Evolutionary conservation across 1,284 basidiomycete genomes (phyloP).

Genomic region (Pseudozyma hubeiensis): DNA sequence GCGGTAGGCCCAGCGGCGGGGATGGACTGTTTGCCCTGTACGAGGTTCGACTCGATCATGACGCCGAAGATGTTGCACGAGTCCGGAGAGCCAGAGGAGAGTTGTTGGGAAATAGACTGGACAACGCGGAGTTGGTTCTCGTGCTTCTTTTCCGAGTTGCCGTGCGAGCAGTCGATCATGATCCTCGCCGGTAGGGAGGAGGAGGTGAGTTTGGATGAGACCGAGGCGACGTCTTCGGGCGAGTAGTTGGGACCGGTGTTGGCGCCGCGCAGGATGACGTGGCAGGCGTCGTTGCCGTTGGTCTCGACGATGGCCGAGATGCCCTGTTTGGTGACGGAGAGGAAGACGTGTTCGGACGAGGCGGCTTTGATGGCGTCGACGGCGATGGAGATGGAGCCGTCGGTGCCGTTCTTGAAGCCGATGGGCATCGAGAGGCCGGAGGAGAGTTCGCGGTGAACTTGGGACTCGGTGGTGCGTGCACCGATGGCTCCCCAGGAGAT

Average conservation of each 20-base stretch:
- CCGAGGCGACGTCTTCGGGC: conserved; percentile 49
- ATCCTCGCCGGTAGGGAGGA: conserved; percentile 56
- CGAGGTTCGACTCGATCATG: conserved; percentile 95
- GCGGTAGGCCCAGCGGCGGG: conserved; percentile 52
- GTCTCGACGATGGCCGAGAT: conserved; percentile 69
- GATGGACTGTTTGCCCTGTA: conserved; percentile 71
- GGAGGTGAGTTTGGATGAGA: conserved; percentile 52
- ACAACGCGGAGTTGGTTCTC: conserved; percentile 73
- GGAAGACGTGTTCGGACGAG: conserved; percentile 92
- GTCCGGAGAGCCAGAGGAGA: conserved; percentile 38
- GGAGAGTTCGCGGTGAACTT: conserved; percentile 87
- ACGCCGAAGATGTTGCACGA: conserved; percentile 84
- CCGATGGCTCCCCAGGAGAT: conserved; percentile 98
- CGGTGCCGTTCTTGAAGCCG: conserved; percentile 76
- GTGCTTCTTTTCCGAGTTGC: conserved; percentile 75
- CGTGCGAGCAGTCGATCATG: conserved; percentile 84
- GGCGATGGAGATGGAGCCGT: conserved; percentile 71
- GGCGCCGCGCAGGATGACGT: conserved; percentile 67
- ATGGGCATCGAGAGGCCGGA: conserved; percentile 90
- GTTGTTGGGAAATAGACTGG: conserved; percentile 71
- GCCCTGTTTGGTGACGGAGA: conserved; percentile 95
- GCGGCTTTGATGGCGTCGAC: conserved; percentile 96
- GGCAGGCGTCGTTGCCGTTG: conserved; percentile 67
- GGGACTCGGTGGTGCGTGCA: conserved; percentile 80
- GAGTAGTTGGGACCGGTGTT: conserved; percentile 67